phyloP scores from a whole-genome alignment of 2,329 filamentous ascomycete genomes.

The Penicillium sp. region DNA sequence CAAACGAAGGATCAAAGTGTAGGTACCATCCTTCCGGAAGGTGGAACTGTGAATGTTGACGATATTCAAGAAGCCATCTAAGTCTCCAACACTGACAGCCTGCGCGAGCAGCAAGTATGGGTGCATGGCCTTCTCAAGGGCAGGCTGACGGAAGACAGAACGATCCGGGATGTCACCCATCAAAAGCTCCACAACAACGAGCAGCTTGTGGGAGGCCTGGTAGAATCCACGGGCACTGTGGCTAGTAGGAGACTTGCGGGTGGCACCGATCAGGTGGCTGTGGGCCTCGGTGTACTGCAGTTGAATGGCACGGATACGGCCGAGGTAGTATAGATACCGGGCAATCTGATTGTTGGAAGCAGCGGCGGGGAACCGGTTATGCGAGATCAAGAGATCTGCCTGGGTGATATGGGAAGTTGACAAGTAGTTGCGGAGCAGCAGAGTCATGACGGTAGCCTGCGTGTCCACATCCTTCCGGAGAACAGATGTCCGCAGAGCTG shows the following conservation, averaged over 20 bases:
- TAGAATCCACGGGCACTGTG: conserved; percentile 90
- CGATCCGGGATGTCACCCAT: conserved; percentile 99
- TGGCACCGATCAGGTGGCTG: conserved; percentile 87
- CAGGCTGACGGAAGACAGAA: conserved; percentile 85
- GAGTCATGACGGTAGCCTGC: conserved; percentile 93
- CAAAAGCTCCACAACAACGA: conserved; percentile 91
- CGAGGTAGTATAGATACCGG: conserved; percentile 94
- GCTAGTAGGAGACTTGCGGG: conserved; percentile 89
- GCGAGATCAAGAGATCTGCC: conserved; percentile 90
- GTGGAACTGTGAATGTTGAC: conserved; percentile 78
- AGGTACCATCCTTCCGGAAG: conserved; percentile 92
- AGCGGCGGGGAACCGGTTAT: conserved; percentile 91
- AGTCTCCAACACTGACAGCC: conserved; percentile 92
- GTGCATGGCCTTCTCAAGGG: conserved; percentile 81
- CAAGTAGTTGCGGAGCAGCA: conserved; percentile 93
- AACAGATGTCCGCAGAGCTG: conserved; percentile 90
- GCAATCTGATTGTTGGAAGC: conserved; percentile 98
- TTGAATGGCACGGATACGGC: conserved; percentile 93
- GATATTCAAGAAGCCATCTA: conserved; percentile 87
- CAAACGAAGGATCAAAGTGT: conserved; percentile 89
- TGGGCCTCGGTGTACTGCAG: conserved; percentile 96
- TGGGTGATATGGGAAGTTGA: conserved; percentile 95
- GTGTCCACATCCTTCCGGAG: conserved; percentile 95
- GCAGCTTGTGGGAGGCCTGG: conserved; percentile 92
- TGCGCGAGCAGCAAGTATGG: conserved; percentile 94